Base-by-base conservation (phyloP, 1,139 yeast genomes). In the Taphrina communis region DNA sequence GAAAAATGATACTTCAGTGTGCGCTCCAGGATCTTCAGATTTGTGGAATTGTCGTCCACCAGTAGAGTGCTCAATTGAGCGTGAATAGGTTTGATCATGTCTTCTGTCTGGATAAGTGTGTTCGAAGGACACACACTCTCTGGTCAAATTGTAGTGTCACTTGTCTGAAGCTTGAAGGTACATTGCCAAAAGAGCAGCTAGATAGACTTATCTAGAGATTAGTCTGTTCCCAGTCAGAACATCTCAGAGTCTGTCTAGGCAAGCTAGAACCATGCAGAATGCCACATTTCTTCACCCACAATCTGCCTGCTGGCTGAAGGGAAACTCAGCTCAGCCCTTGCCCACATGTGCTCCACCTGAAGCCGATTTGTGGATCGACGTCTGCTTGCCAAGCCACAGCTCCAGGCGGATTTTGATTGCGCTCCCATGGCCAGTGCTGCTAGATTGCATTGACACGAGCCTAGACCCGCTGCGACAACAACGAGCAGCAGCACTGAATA, bases 1-100 rank as follows among this genome's bases (percentile, higher is more conserved):
- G 68, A 39, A 17, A 65, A 57, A 25, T 58, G 63, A 44, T 50
- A 51, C 21, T 38, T 57, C 50, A 65, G 52, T n/a, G 63, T 65
- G n/a, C 68, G 39, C 17, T 56, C 63, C 21, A 65, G 57, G 19
- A 65, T 65, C 41, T 48, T 50, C 41, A 65, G 52, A 44, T 57
- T 57, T 19, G 55, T 58, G n/a, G 63, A 39, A 31, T 65, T 65
- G 55, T 65, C 68, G 42, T 65, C 68, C 42, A 65, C 68, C 19
- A 57, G 35, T 21, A 65, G 58, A 17, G 63, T 57, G 12, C 53
- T 42, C 35, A 62, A 52, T 50, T 50, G 53, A 50, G 53, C 53
- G 12, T 21, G 31, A 35, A 50, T 50, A 17, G 53, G 53, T 25
- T 50, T 50, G 31, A 50, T 50, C 53, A 50, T 50, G 36, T n/a